Conservation (phyloP, 495 filamentous ascomycete genomes). For the Gamarada debralockiae region DNA sequence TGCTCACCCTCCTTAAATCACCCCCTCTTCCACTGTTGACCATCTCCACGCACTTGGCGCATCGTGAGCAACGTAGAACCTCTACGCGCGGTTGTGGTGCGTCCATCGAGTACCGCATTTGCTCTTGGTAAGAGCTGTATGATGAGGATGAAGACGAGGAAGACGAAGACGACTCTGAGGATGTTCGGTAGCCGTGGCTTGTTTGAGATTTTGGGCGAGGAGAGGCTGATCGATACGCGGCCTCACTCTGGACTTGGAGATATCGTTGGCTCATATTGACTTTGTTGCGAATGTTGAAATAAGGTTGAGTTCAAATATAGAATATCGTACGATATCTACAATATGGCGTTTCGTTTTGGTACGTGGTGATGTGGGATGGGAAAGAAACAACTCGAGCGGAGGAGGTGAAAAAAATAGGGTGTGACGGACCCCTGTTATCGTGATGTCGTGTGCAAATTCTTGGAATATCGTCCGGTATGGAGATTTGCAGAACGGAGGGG, state of each 20-base stretch:
- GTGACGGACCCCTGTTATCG: too few species aligned
- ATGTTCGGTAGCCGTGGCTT: conserved; percentile 2
- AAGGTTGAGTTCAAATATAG: background rate
- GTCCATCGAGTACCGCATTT: conserved; percentile 9
- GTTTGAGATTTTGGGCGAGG: conserved; percentile 9
- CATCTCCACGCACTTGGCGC: conserved; percentile 49
- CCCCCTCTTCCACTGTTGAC: conserved; percentile 19
- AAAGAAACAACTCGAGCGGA: too few species aligned
- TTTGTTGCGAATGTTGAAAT: background rate
- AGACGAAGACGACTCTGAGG: conserved; percentile 32
- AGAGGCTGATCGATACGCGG: background rate
- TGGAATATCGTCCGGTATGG: too few species aligned
- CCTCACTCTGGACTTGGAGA: background rate
- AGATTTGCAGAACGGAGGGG: too few species aligned
- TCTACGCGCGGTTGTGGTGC: conserved; percentile 46
- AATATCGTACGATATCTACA: too few species aligned
- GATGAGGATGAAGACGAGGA: conserved; percentile 35
- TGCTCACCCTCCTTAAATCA: conserved; percentile 26
- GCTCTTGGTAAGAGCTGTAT: conserved; percentile 26
- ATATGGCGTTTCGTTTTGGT: too few species aligned
- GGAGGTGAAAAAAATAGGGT: too few species aligned
- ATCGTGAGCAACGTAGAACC: conserved; percentile 51
- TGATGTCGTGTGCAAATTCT: too few species aligned
- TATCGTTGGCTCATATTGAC: background rate
- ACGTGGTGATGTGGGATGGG: too few species aligned